Base-by-base conservation (phyloP, 1,284 basidiomycete species). In the Cutaneotrichosporon sp. region DNA sequence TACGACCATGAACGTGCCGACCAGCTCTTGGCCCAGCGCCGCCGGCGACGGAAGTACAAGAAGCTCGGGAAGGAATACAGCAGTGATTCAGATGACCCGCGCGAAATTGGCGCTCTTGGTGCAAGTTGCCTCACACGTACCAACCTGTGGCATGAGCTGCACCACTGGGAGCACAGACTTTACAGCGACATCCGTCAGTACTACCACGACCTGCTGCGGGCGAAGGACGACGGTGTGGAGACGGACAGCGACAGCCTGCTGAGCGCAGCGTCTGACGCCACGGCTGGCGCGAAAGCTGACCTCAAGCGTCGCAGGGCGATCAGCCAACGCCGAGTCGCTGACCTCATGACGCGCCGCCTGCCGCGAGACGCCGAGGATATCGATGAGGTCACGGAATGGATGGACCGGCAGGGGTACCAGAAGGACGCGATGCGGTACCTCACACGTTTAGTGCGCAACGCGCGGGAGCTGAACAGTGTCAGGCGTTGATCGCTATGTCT, bases 361-460 rank as follows among this genome's bases (percentile, higher is more conserved):
- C 72, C 70, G 2, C 30, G 71, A 6, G 65, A 72, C 14, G 58
- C 69, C 42, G 67, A 71, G 30, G 86, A 92, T 72, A 88, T 88
- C 8, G 90, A 92, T 73, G 86, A 82, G 32, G 84, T 92, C 36
- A 88, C 89, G 79, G 88, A 90, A 51, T 93, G 90, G 90, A 84
- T 94, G 38, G 90, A 92, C 67, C 77, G 86, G 65, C 84, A 88
- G 52, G 84, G 85, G 14, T 80, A 89, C 55, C 87, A 92, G 68
- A 85, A 32, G 38, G 34, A 34, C 42, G 42, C 49, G n/a, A 30
- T 51, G 50, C 22, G 22, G 30, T 51, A 51, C 13, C 22, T 51
- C 26, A 26, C 50, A 4, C 22, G 30, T 5, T 30, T 51, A 26
- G 50, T 31, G 26, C 26, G 31, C 9, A 5, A 6, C 11, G 50